phyloP scores from a whole-genome alignment of 2,329 filamentous ascomycete species.

The Zymoseptoria pseudotritici region DNA sequence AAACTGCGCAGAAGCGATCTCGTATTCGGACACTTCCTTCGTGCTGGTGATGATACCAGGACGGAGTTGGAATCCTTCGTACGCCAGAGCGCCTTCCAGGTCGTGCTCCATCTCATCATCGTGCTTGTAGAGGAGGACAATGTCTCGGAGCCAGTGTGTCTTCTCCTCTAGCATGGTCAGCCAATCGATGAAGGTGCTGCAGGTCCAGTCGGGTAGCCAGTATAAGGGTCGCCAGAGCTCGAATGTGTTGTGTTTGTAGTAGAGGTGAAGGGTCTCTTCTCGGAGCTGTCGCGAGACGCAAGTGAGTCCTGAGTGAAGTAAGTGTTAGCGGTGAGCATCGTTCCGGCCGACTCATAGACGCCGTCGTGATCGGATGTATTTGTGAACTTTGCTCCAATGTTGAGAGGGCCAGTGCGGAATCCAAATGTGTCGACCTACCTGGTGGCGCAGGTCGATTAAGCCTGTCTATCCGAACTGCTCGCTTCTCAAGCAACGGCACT shows the following conservation, averaged over 20 bases:
- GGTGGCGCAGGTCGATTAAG: constrained; percentile 13
- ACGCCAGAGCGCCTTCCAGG: constrained; percentile 13
- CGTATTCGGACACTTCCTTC: constrained; percentile 19
- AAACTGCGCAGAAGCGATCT: constrained; percentile 16
- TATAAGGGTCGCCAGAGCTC: constrained; percentile 23
- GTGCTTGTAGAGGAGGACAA: constrained; percentile 21
- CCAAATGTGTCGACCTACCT: background rate
- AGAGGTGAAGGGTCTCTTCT: constrained; percentile 18
- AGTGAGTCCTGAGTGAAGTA: constrained; percentile 8
- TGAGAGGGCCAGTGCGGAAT: too few relatives aligned
- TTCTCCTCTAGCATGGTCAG: constrained; percentile 12
- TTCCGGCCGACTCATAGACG: background rate
- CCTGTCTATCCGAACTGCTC: constrained; percentile 16
- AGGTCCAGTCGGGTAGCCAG: constrained; percentile 17
- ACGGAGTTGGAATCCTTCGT: constrained; percentile 12
- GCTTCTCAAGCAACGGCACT: constrained; percentile 4
- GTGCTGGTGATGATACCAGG: constrained; percentile 9
- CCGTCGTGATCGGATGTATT: too few relatives aligned
- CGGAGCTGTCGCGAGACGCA: constrained; percentile 15
- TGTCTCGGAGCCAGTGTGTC: constrained; percentile 17
- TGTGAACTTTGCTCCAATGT: too few relatives aligned
- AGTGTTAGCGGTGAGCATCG: background rate
- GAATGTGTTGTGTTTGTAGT: constrained; percentile 19
- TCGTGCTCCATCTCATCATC: constrained; percentile 17
- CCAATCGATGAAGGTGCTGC: constrained; percentile 21